Percentiles rank a stretch among this genome's conserved stretches.
Conservation (phyloP, 2,329 filamentous ascomycete species). For the Truncatella angustata region DNA sequence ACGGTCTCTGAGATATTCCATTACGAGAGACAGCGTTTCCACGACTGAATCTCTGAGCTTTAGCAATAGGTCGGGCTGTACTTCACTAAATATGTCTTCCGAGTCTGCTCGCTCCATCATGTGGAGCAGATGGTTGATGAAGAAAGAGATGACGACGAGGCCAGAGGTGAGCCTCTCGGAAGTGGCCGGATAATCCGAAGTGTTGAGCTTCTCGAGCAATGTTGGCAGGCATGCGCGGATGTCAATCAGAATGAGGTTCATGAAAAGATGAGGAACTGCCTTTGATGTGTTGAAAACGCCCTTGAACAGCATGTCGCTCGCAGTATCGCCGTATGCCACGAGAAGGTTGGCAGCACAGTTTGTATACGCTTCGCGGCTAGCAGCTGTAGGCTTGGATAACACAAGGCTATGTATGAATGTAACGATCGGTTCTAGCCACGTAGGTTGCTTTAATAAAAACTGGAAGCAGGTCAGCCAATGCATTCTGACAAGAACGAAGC, state of each 20-base stretch:
- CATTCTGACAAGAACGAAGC: no score
- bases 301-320: slow-evolving; percentile 51
- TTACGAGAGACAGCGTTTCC: slow-evolving; percentile 61
- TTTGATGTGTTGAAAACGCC: slow-evolving; percentile 42
- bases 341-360: slow-evolving; percentile 58
- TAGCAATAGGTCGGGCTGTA: slow-evolving; percentile 59
- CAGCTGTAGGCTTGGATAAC: slow-evolving; percentile 51
- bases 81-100: slow-evolving; percentile 33
- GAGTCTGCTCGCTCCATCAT: slow-evolving; percentile 39
- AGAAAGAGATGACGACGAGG: slow-evolving; percentile 61
- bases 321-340: slow-evolving; percentile 48
- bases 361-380: slow-evolving; percentile 57
- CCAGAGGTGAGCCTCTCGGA: slow-evolving; percentile 57
- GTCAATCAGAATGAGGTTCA: slow-evolving; percentile 66
- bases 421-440: slow-evolving; percentile 51
- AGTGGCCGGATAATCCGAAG: slow-evolving; percentile 46
- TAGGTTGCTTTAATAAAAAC: slow-evolving; percentile 47
- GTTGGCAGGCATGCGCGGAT: slow-evolving; percentile 61
- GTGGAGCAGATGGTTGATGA: slow-evolving; percentile 56
- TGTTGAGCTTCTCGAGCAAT: slow-evolving; percentile 58
- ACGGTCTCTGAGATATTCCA: slow-evolving; percentile 67
- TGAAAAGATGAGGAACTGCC: slow-evolving; percentile 59
- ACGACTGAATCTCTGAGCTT: slow-evolving; percentile 59
- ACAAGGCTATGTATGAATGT: slow-evolving; percentile 52
- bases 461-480: no score